These are phyloP conservation scores for Stephanodiscus triporus DNA, from an alignment of 108 stramenopile genomes.

Conservation along the genomic window DNA sequence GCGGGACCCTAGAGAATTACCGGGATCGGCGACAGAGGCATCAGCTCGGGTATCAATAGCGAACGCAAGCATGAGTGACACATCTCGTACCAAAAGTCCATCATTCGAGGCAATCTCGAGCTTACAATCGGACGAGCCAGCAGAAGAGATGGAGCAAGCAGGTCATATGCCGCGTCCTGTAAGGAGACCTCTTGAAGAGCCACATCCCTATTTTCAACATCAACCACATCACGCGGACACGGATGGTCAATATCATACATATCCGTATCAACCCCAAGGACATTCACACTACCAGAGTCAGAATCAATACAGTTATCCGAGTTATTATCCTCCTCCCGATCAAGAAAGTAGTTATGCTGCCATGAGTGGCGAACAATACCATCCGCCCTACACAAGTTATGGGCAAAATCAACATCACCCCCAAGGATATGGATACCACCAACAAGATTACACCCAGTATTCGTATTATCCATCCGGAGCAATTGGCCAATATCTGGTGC, in stretches of 20 bases:
- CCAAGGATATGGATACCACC: slow-evolving; percentile 8
- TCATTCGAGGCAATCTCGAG: neutral
- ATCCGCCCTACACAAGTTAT: slow-evolving; percentile 4
- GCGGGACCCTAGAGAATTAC: neutral
- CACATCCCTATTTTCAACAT: neutral
- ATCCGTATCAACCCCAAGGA: neutral
- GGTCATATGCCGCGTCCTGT: neutral
- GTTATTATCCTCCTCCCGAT: slow-evolving; percentile 2
- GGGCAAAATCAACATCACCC: neutral
- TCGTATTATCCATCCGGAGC: slow-evolving; percentile 19
- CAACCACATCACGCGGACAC: neutral
- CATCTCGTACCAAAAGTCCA: neutral
- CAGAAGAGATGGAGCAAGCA: neutral
- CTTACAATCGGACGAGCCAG: neutral
- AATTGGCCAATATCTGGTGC: slow-evolving; percentile 5
- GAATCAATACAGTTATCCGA: slow-evolving; percentile 1
- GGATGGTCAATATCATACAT: neutral
- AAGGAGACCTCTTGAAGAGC: neutral
- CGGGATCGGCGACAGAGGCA: neutral
- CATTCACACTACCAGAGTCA: neutral
- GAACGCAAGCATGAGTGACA: neutral
- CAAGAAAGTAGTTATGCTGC: neutral
- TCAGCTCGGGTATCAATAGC: neutral
- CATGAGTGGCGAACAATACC: neutral
- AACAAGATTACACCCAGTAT: slow-evolving; percentile 14